A percentile compares a stretch with the other conserved stretches of the same genome.
Conservation (phyloP, 2,329 filamentous ascomycete species). For the Cercospora citrullina region DNA sequence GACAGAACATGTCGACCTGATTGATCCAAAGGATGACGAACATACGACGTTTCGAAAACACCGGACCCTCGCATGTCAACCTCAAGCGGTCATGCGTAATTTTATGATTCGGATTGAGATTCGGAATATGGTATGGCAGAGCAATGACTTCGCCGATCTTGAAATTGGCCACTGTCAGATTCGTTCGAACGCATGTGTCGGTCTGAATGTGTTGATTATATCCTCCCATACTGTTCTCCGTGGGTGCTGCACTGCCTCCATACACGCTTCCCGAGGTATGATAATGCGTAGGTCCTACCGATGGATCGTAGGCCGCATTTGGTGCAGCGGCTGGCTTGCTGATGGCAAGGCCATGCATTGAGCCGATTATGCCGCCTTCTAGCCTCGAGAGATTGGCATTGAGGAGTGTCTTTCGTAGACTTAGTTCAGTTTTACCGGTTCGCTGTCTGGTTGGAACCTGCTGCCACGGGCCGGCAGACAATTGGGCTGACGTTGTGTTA, state of each 20-base stretch:
- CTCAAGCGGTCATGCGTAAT: neutral
- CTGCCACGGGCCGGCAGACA: too few species aligned
- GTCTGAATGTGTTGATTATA: neutral
- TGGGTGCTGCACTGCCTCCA: neutral
- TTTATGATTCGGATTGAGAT: neutral
- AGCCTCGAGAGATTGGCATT: neutral
- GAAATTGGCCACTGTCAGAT: neutral
- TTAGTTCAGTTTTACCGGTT: neutral
- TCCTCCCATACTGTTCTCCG: neutral
- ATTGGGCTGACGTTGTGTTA: neutral
- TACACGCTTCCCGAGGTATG: neutral
- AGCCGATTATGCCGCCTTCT: neutral
- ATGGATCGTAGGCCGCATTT: neutral
- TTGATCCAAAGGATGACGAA: constrained; percentile 13
- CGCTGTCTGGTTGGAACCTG: neutral
- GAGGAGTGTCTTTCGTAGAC: neutral
- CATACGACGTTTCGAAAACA: constrained; percentile 18
- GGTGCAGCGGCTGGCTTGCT: neutral
- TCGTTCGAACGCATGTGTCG: neutral
- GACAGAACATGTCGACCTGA: constrained; percentile 7
- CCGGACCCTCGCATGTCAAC: neutral
- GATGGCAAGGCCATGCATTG: neutral
- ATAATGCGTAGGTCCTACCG: neutral
- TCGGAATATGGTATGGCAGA: neutral
- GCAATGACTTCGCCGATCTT: neutral